These are phyloP conservation scores for Fusarium sororula DNA, from an alignment of 2,329 filamentous ascomycete genomes.

Conservation along the genomic window DNA sequence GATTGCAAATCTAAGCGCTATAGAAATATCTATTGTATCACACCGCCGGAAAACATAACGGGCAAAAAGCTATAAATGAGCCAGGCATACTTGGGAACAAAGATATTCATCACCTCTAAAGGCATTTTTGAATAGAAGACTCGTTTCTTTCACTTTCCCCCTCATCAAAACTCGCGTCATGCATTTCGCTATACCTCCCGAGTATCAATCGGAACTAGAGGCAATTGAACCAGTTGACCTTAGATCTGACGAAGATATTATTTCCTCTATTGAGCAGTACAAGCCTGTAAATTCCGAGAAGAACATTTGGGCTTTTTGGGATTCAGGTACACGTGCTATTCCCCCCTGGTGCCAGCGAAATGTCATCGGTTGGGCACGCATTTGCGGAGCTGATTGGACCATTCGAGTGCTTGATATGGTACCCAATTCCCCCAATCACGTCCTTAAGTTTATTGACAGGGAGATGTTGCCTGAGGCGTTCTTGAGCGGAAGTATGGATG, in stretches of 20 bases:
- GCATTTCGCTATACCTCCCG: not conserved
- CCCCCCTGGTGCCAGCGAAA: not conserved
- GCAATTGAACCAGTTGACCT: not conserved
- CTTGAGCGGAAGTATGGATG: not conserved
- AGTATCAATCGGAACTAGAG: not conserved
- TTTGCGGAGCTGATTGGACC: not conserved
- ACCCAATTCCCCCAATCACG: not conserved
- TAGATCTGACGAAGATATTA: fast-evolving
- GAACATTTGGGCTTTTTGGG: not conserved
- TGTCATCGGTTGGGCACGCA: not conserved
- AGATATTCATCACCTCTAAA: not conserved
- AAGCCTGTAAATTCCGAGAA: not conserved
- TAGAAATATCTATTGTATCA: not conserved
- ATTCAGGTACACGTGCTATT: not conserved
- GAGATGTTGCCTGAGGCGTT: not conserved
- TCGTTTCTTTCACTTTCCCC: not conserved
- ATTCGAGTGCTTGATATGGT: not conserved
- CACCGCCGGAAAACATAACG: fast-evolving
- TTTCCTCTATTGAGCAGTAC: not conserved
- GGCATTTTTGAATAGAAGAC: not conserved
- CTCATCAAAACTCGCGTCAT: not conserved
- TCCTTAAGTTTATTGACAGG: not conserved
- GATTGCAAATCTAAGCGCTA: not conserved
- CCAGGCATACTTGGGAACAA: not conserved
- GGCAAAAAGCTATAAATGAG: not conserved